Percentiles rank a stretch among this genome's conserved stretches.
These are phyloP conservation scores for Solanum chmielewskii DNA, from an alignment of 257 asterid genomes.

Conservation along the genomic window DNA sequence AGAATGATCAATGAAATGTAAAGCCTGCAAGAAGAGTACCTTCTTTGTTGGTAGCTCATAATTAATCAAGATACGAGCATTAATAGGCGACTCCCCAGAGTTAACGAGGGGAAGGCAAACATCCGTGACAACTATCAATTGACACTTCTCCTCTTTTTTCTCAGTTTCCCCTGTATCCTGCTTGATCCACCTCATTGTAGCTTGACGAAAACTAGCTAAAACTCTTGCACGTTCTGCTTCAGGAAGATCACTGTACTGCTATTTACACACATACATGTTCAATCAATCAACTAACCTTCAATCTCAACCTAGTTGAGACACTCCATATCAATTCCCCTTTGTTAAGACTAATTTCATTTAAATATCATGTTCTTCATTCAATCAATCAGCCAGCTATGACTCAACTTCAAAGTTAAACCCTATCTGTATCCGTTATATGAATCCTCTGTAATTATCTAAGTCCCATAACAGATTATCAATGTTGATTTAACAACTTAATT, in stretches of 20 bases:
- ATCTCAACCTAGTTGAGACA: neutral
- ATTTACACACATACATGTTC: neutral
- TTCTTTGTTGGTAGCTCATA: slow-evolving; percentile 78
- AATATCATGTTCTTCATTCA: neutral
- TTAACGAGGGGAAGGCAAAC: slow-evolving; percentile 78
- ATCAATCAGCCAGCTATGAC: neutral
- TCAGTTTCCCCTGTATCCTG: slow-evolving; percentile 27
- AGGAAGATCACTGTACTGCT: slow-evolving; percentile 75
- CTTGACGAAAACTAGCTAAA: slow-evolving; percentile 53
- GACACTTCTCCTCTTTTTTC: slow-evolving; percentile 45
- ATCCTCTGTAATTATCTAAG: neutral
- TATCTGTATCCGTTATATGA: neutral
- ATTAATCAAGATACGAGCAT: slow-evolving; percentile 68
- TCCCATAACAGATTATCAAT: neutral
- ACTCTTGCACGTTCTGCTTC: slow-evolving; percentile 50
- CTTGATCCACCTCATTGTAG: slow-evolving; percentile 53
- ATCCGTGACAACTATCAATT: slow-evolving; percentile 72
- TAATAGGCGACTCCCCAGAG: slow-evolving; percentile 49
- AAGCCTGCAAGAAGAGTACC: slow-evolving; percentile 19
- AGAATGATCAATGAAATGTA: neutral
- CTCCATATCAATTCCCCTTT: neutral
- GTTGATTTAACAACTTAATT: neutral
- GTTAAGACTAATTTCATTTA: neutral
- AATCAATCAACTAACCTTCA: neutral
- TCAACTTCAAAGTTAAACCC: neutral